Base-by-base conservation (phyloP, 2,329 filamentous ascomycete genomes). In the Mycosphaerella sp. region DNA sequence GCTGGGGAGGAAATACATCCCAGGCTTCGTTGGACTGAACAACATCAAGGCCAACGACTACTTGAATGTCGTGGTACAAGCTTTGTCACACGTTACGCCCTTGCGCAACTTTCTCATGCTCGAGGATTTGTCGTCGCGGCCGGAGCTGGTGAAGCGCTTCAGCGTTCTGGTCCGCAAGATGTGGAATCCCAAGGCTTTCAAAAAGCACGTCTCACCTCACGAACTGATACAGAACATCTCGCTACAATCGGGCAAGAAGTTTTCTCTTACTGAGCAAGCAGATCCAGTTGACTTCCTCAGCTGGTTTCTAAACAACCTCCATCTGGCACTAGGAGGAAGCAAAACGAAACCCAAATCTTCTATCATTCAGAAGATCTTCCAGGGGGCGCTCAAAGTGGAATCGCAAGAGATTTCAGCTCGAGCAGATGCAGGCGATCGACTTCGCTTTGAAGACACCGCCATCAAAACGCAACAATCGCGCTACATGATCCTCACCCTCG, bases 11-110 rank as follows among this genome's bases (percentile, higher is more conserved):
- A 83, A 87, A 69, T 98, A 98, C 73, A 85, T 85, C 61, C 93
- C 93, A 17, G 92, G 93, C 5, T 98, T 91, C 69, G 89, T 98
- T 57, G 93, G 93, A 62, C 95, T 98, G 88, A 98, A 98, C 79
- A 98, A 98, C 74, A 96, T 98, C 78, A 98, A 98, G 73, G 89
- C 93, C 55, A 98, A 98, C 74, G 93, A 98, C 76, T 98, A 98
- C 74, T 80, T 97, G 67, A 98, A 98, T 69, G 92, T 95, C 26
- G 82, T 96, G 2, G 86, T 95, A 46, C 93, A 98, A 71, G 86
- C 91, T 6, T 79, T 98, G 38, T 85, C 92, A 2, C 93, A 98
- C 71, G 89, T 97, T 26, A 77, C 84, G 17, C 92, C 93, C 3
- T 76, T 98, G 62, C 84, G 93, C 34, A 96, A 97, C 70, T 97